Percentiles rank a stretch among this genome's conserved stretches.
phyloP scores from a whole-genome alignment of 2,329 filamentous ascomycete species.

The Aspergillus brasiliensis region DNA sequence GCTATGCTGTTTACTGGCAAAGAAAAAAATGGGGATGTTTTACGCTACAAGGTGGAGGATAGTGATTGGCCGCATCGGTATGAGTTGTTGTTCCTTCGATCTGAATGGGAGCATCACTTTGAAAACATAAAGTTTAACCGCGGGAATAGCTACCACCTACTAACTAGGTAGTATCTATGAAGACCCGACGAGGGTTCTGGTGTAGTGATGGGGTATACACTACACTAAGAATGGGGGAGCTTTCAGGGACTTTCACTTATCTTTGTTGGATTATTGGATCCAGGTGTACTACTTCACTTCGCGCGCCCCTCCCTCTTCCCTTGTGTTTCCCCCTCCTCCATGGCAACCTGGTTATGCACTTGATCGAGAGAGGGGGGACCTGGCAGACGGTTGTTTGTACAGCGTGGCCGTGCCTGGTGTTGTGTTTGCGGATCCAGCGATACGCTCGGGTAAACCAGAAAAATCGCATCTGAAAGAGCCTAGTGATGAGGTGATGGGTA shows the following conservation, averaged over 20 bases:
- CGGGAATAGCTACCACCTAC: no score
- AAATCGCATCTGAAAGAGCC: background rate
- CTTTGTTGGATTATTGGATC: constrained; percentile 5
- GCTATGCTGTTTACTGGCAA: background rate
- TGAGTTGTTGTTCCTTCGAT: background rate
- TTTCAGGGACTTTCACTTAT: background rate
- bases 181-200: background rate
- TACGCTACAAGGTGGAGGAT: background rate
- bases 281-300: background rate
- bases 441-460: constrained; percentile 8
- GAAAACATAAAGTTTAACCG: background rate
- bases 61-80: constrained; percentile 6
- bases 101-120: constrained; percentile 10
- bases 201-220: background rate
- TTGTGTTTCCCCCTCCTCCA: background rate
- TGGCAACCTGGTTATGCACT: no score
- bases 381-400: constrained; percentile 3
- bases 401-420: constrained; percentile 1
- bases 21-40: background rate
- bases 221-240: background rate
- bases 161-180: background rate
- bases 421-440: constrained; percentile 2
- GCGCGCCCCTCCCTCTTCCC: no score
- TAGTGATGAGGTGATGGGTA: no score
- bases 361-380: background rate